Evolutionary conservation across 306 rosid species (phyloP).

Genomic region (Fragaria vesca): DNA sequence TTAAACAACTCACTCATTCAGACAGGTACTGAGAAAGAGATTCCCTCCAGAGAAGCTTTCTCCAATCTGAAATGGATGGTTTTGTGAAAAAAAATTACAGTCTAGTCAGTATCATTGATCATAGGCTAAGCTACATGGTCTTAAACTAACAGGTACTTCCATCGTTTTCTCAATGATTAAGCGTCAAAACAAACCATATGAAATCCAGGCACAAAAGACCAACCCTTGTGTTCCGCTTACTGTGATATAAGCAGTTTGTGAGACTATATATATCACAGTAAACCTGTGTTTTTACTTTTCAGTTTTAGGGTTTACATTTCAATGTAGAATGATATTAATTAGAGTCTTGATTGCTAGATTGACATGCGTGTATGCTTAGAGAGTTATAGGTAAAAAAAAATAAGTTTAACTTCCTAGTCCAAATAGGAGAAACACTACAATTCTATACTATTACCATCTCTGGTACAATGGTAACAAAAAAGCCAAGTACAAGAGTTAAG

Average conservation of each 20-base stretch:
- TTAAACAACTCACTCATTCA: conserved; percentile 1
- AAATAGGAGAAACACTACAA: neutral
- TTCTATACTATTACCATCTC: neutral
- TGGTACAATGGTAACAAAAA: neutral
- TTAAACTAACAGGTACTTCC: neutral
- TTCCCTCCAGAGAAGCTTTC: conserved; percentile 1
- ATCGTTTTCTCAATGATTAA: neutral
- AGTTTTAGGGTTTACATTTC: neutral
- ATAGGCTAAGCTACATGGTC: conserved; percentile 8
- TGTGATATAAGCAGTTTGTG: neutral
- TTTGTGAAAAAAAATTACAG: neutral
- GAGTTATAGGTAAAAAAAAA: too few species aligned
- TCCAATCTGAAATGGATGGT: conserved; percentile 8
- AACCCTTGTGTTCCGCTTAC: neutral
- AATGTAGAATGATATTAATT: neutral
- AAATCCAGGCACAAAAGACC: neutral
- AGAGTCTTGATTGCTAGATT: neutral
- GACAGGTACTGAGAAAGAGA: neutral
- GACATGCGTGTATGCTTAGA: neutral
- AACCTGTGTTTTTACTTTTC: neutral
- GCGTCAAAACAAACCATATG: neutral
- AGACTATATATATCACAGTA: neutral
- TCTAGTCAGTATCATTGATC: neutral
- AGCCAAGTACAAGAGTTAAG: neutral
- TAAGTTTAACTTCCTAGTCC: neutral